Evolutionary conservation across 1,284 basidiomycete species (phyloP).

Genomic region (Apiotrichum gracile): DNA sequence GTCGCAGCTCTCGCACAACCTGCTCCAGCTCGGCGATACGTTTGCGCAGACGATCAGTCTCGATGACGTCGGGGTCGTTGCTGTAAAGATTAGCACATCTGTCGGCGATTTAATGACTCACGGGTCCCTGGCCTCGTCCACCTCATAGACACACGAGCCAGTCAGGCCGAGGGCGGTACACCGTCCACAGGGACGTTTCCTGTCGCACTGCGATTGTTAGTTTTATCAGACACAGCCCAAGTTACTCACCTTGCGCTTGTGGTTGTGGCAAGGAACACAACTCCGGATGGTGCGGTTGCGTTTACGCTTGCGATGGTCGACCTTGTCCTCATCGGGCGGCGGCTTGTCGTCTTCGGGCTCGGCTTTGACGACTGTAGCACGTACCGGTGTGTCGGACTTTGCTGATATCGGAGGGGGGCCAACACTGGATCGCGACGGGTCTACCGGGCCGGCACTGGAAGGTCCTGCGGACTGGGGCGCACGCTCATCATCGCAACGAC

Average conservation of each 20-base stretch:
- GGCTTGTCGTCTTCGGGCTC: slow-evolving; percentile 2
- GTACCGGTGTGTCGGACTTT: not conserved
- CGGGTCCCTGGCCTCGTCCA: slow-evolving; percentile 77
- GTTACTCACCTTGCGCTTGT: slow-evolving; percentile 75
- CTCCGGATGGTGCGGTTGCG: slow-evolving; percentile 81
- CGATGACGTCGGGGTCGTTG: slow-evolving; percentile 74
- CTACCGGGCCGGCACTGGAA: not conserved
- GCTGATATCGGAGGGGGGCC: not conserved
- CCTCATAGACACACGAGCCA: slow-evolving; percentile 84
- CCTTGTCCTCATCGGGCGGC: slow-evolving; percentile 31
- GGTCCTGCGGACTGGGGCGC: not conserved
- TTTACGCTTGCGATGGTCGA: slow-evolving; percentile 57
- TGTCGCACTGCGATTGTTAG: slow-evolving; percentile 39
- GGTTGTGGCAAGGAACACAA: slow-evolving; percentile 85
- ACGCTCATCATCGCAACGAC: not conserved
- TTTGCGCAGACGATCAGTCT: slow-evolving; percentile 71
- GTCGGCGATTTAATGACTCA: slow-evolving; percentile 44
- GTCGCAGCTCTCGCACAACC: slow-evolving; percentile 64
- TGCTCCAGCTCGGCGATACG: slow-evolving; percentile 84
- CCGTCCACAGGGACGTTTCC: slow-evolving; percentile 64
- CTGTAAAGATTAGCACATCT: slow-evolving; percentile 45
- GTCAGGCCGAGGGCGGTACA: slow-evolving; percentile 69
- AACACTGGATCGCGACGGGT: not conserved
- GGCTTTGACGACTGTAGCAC: not conserved
- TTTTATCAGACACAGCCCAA: not conserved